phyloP scores from a whole-genome alignment of 108 stramenopile species.

The Bacterosira constricta region DNA sequence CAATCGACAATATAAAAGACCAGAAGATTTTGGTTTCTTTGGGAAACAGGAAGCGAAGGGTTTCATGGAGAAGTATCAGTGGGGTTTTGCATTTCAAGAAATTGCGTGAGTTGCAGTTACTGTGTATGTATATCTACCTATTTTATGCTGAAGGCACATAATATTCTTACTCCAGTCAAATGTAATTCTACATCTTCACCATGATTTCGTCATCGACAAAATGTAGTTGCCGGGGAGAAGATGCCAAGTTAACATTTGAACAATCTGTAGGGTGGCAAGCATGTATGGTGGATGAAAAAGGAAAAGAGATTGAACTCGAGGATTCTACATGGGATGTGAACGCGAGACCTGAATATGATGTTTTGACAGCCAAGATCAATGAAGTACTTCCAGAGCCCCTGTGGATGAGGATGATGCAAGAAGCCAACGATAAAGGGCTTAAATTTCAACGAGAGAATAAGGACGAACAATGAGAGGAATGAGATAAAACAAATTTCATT shows the following conservation, averaged over 20 bases:
- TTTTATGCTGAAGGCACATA: background rate
- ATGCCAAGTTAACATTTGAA: constrained; percentile 69
- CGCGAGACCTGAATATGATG: constrained; percentile 53
- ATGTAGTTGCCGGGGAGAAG: constrained; percentile 56
- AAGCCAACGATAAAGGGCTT: constrained; percentile 61
- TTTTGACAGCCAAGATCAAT: constrained; percentile 65
- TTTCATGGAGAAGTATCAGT: constrained; percentile 51
- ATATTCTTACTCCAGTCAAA: background rate
- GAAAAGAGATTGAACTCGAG: constrained; percentile 48
- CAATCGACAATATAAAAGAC: constrained; percentile 63
- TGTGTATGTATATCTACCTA: background rate
- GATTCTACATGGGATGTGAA: constrained; percentile 31
- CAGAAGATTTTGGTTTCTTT: constrained; percentile 68
- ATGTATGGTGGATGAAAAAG: constrained; percentile 51
- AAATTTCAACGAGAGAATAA: constrained; percentile 58
- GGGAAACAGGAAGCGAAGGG: constrained; percentile 29
- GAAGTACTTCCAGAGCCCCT: constrained; percentile 66
- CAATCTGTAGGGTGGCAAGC: constrained; percentile 53
- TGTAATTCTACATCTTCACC: too few species aligned
- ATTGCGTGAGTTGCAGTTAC: constrained; percentile 43
- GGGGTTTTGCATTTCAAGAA: constrained; percentile 76
- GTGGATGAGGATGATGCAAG: constrained; percentile 75
- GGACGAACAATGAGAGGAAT: background rate
- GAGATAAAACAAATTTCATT: too few species aligned
- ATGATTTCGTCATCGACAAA: background rate